phyloP scores from a whole-genome alignment of 2,329 filamentous ascomycete genomes.

The Diaporthe citri region DNA sequence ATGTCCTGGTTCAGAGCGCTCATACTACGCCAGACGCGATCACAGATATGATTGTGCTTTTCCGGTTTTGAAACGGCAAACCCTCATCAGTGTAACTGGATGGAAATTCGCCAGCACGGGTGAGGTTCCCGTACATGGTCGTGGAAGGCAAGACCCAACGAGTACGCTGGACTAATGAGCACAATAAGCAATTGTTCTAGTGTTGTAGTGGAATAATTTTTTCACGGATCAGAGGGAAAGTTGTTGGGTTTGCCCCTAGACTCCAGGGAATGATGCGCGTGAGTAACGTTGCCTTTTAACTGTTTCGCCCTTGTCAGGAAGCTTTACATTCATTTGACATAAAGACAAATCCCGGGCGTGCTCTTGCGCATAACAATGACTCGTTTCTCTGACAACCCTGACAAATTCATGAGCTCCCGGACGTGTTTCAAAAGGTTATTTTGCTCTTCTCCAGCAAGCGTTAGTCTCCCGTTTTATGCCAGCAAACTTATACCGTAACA shows the following conservation, averaged over 20 bases:
- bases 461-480: not conserved
- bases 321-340: not conserved
- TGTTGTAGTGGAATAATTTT: not conserved
- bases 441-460: not conserved
- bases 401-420: not conserved
- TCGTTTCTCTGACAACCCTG: not conserved
- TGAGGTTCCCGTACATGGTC: slow-evolving; percentile 11
- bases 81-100: not conserved
- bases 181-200: not conserved
- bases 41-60: slow-evolving; percentile 3
- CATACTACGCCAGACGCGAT: not conserved
- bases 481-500: not conserved
- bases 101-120: not conserved
- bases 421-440: not conserved
- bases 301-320: not conserved
- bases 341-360: not conserved
- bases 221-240: not conserved
- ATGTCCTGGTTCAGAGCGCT: not conserved
- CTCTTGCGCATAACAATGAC: not conserved
- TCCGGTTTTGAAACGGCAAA: not conserved
- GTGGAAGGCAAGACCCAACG: not conserved
- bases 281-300: not conserved
- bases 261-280: not conserved
- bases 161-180: not conserved
- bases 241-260: too few species aligned